Base-by-base conservation (phyloP, 129 eudicot genomes). In the Flaveria brownii region DNA sequence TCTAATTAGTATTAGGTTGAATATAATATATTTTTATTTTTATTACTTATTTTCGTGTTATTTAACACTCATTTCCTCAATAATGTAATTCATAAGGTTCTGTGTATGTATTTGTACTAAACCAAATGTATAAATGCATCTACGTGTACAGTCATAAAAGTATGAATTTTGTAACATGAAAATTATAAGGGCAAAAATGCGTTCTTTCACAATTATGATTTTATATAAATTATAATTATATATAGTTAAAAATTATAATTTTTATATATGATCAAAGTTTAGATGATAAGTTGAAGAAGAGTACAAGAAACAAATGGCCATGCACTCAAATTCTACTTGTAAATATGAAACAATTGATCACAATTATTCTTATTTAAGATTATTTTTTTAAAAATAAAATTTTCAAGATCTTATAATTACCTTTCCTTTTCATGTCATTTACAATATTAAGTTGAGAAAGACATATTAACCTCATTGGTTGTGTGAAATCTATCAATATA, bases 281-380 rank as follows among this genome's bases (percentile, higher is more conserved):
- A 2, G 33, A 22, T 57, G 64, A 23, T 17, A 60, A 60, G 67
- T 26, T 8, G 67, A 61, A 61, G 41, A 63, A 63, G 22, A 28
- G 68, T 61, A 63, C 45, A 63, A 30, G 45, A 63, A 63, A 63
- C 69, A 63, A 30, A 63, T 63, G 43, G 23, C 1, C 18, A 59
- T 55, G 33, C 68, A 61, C 42, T 26, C 18, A 63, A 63, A 15
- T 30, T 28, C 9, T 63, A 7, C 18, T 0, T 61, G 16, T 25
- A 12, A 26, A 12, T 61, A 9, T 61, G 18, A 60, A 60, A 13
- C 41, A 2, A 12, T 5, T 25, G n/a, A 25, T 26, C 39, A 25
- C 16, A 15, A 16, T 62, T 62, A 6, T 28, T 62, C 9, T 62
- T 20, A 8, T 0, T 15, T 16, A 52, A 20, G 22, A 20, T 20